Evolutionary conservation across 2,329 filamentous ascomycete genomes (phyloP).

Genomic region (Curvularia verruculosa): DNA sequence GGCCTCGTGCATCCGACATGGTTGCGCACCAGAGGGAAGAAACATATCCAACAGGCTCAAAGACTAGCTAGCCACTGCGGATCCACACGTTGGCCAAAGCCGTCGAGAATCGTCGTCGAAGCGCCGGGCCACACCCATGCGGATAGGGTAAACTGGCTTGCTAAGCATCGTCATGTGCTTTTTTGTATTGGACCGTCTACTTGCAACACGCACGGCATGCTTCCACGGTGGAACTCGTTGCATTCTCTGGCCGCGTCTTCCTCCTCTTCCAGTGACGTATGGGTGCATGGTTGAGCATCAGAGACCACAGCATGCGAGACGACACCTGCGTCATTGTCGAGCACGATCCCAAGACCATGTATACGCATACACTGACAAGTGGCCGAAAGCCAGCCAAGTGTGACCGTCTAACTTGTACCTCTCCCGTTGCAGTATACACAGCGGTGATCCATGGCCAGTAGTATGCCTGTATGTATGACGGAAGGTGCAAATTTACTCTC

Average conservation of each 20-base stretch:
- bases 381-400: neutral
- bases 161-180: neutral
- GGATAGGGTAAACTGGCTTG: slow-evolving; percentile 11
- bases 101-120: slow-evolving; percentile 10
- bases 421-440: neutral
- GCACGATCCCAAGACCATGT: neutral
- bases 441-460: neutral
- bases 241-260: neutral
- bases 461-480: neutral
- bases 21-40: slow-evolving; percentile 25
- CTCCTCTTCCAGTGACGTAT: neutral
- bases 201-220: neutral
- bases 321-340: neutral
- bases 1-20: slow-evolving; percentile 17
- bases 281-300: neutral
- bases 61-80: slow-evolving; percentile 2
- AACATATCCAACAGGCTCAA: slow-evolving; percentile 30
- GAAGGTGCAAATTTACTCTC: neutral
- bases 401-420: neutral
- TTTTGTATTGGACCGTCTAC: neutral
- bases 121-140: slow-evolving; percentile 11
- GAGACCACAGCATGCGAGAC: neutral
- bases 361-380: neutral
- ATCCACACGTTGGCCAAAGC: slow-evolving; percentile 12
- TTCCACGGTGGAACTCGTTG: neutral